These are phyloP conservation scores for Angomonas ambiguus DNA, from an alignment of 208 protist species.

Conservation along the genomic window DNA sequence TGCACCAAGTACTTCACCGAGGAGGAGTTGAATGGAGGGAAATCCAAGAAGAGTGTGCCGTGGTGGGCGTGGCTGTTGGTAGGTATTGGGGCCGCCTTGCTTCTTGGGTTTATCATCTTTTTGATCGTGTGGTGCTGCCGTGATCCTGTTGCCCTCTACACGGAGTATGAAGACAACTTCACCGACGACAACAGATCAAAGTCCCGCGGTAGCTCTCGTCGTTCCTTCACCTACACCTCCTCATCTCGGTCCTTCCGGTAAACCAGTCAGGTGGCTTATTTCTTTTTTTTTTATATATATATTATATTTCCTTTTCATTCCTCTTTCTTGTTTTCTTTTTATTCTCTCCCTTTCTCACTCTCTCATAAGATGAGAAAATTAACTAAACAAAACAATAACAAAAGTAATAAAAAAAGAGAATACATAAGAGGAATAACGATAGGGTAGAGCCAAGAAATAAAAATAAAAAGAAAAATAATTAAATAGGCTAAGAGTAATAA, in stretches of 20 bases:
- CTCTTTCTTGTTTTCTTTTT: conserved; percentile 8
- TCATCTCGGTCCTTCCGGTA: neutral
- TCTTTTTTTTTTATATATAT: conserved; percentile 1
- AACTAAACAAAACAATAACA: too few species aligned
- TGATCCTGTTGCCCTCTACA: neutral
- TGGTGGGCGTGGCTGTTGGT: neutral
- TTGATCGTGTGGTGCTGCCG: neutral
- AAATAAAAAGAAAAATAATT: too few species aligned
- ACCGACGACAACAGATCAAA: neutral
- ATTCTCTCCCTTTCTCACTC: too few species aligned
- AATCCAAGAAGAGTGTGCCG: neutral
- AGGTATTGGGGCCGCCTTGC: neutral
- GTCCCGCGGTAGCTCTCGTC: neutral
- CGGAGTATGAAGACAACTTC: neutral
- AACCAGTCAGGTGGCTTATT: neutral
- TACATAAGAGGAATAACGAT: too few species aligned
- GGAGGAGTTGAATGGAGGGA: neutral
- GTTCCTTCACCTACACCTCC: neutral
- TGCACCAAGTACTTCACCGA: neutral
- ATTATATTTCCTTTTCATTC: neutral
- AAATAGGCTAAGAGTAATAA: too few species aligned
- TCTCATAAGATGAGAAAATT: too few species aligned
- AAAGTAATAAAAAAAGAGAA: too few species aligned
- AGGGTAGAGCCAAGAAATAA: too few species aligned
- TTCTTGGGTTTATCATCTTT: neutral